Conservation (phyloP, 2,329 filamentous ascomycete genomes). For the Polychaeton citri region DNA sequence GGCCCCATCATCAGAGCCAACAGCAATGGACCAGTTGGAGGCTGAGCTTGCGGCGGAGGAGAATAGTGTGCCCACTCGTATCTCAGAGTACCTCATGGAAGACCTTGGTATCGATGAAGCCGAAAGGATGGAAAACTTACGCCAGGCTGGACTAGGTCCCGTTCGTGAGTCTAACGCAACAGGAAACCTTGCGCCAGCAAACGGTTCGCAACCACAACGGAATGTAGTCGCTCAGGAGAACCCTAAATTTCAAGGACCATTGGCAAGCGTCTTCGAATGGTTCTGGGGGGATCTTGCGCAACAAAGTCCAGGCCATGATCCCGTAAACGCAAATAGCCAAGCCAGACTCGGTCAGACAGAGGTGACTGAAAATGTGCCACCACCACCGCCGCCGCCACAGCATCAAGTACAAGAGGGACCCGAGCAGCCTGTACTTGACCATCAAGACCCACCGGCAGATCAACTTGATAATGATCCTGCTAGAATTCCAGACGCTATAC, state of each 20-base stretch:
- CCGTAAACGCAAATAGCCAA: too few relatives aligned
- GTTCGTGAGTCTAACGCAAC: not conserved
- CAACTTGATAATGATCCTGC: conserved; percentile 4
- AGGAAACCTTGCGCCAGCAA: conserved; percentile 1
- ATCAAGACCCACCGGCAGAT: conserved; percentile 12
- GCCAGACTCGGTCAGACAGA: too few relatives aligned
- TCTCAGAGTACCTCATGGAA: conserved; percentile 11
- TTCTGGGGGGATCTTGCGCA: conserved; percentile 34
- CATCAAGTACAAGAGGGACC: conserved; percentile 25
- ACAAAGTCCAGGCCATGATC: too few relatives aligned
- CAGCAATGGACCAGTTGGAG: conserved; percentile 5
- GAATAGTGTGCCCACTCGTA: conserved; percentile 7
- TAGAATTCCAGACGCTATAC: conserved; percentile 28
- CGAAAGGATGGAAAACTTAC: conserved; percentile 4
- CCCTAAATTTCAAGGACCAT: too few relatives aligned
- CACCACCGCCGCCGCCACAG: too few relatives aligned
- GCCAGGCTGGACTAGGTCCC: conserved; percentile 1
- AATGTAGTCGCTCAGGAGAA: too few relatives aligned
- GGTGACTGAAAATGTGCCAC: too few relatives aligned
- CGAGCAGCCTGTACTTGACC: conserved; percentile 3
- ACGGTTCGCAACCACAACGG: too few relatives aligned
- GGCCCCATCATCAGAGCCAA: too few relatives aligned
- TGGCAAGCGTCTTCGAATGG: conserved; percentile 31
- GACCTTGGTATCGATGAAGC: conserved; percentile 12
- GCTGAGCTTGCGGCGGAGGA: conserved; percentile 7